Evolutionary conservation across 1,139 yeast species (phyloP).

Genomic region (Hemisphaericaspora xylofermentans): DNA sequence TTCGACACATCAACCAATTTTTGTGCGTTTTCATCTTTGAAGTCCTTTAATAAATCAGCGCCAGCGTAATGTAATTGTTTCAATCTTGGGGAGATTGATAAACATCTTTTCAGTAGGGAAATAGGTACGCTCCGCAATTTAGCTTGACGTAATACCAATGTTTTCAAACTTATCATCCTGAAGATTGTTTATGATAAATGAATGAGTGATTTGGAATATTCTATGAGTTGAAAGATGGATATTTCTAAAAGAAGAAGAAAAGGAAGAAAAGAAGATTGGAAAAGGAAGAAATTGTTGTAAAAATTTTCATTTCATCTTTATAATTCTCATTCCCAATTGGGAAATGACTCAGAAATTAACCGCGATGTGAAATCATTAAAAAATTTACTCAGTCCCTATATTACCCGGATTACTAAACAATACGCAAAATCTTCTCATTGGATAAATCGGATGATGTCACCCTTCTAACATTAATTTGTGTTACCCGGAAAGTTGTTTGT

Average conservation of each 20-base stretch:
- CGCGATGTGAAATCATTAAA: slow-evolving; percentile 11
- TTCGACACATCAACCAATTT: slow-evolving; percentile 87
- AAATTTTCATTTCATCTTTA: slow-evolving; percentile 5
- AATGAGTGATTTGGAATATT: neutral
- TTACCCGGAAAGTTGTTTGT: too few relatives aligned
- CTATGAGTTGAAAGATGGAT: neutral
- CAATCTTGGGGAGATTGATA: slow-evolving; percentile 3
- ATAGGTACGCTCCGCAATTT: slow-evolving; percentile 1
- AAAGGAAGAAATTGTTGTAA: slow-evolving; percentile 1
- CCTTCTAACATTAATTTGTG: too few relatives aligned
- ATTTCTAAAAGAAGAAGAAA: slow-evolving; percentile 1
- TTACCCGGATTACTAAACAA: neutral
- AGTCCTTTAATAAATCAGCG: slow-evolving; percentile 38
- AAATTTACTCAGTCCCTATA: neutral
- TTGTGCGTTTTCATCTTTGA: slow-evolving; percentile 37
- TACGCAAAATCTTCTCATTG: neutral
- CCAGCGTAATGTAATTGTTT: slow-evolving; percentile 31
- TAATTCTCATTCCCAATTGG: slow-evolving; percentile 6
- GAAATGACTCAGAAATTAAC: slow-evolving; percentile 10
- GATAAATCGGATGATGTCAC: neutral
- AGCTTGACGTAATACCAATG: slow-evolving; percentile 6
- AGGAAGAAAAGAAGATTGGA: neutral
- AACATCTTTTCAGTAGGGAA: slow-evolving; percentile 4
- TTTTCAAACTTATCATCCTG: slow-evolving; percentile 3
- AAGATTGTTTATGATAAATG: neutral